phyloP scores from a whole-genome alignment of 345 rosid genomes.

The Bruguiera sexangula region DNA sequence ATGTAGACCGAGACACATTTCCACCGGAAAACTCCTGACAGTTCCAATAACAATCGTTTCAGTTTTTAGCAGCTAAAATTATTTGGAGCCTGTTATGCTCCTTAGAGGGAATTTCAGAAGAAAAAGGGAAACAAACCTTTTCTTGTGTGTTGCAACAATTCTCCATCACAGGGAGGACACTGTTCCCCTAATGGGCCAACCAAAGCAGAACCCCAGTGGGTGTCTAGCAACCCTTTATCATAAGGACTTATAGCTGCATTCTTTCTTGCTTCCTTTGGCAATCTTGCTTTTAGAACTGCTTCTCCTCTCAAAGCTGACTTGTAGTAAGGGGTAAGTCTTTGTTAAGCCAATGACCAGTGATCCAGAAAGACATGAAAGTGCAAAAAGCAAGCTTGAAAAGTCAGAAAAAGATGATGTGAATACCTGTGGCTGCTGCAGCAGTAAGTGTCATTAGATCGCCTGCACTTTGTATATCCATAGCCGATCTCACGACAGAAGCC shows the following conservation, averaged over 20 bases:
- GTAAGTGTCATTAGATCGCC: conserved; percentile 89
- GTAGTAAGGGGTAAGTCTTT: background rate
- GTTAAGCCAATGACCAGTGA: background rate
- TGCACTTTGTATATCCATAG: conserved; percentile 69
- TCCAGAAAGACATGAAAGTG: background rate
- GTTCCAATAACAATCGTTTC: conserved; percentile 7
- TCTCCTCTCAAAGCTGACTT: conserved; percentile 84
- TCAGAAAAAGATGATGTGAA: background rate
- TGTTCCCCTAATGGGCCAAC: conserved; percentile 39
- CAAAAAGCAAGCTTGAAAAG: background rate
- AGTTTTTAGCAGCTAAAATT: background rate
- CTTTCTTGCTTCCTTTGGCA: conserved; percentile 85
- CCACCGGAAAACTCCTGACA: conserved; percentile 61
- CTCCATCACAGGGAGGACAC: conserved; percentile 54
- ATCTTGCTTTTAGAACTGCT: conserved; percentile 66
- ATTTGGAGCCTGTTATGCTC: too few species aligned
- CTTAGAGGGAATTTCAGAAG: background rate
- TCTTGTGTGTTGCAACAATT: conserved; percentile 60
- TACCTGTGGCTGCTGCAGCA: conserved; percentile 98
- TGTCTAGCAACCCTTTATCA: conserved; percentile 50
- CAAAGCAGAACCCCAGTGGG: conserved; percentile 39
- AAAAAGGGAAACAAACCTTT: conserved; percentile 44
- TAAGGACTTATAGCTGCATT: conserved; percentile 81
- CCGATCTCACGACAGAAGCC: conserved; percentile 68
- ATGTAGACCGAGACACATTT: conserved; percentile 58